Evolutionary conservation across 306 rosid species (phyloP), one percentile per base, ranked within the genome.

Genomic region (Malus orientalis): DNA sequence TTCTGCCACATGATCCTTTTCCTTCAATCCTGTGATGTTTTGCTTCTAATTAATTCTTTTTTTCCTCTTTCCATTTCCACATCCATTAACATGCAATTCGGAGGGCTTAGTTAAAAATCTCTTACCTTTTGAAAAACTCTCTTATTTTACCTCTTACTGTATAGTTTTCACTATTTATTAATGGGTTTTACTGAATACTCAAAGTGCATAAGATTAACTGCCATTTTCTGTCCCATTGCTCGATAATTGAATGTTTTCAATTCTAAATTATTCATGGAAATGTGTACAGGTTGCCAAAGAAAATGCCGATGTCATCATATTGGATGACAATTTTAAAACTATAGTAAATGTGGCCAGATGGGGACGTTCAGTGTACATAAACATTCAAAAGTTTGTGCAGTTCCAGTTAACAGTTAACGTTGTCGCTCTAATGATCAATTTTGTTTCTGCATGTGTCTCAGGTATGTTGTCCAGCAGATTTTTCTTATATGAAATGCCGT

Each of bases 301-400:
- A 84, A 90, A 82, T 77, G 97, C 99, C 11, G 99, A 89, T 84
- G 93, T 92, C 70, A 87, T 95, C 78, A 89, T 95, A 81, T 74
- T 95, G 90, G 97, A 95, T 58, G 99, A 95, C 76, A 88, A 95
- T 83, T 95, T 95, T 75, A 19, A 86, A 15, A 92, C 99, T 22
- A 92, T 95, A 75, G 87, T 95, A 66, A 92, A 87, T 64, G 99
- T 92, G 60, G 93, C 91, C 29, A 89, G 74, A 89, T 92, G 97
- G 99, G 99, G 99, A 79, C 97, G 99, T 10, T 84, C 99, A 18
- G 97, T 92, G 4, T 95, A 92, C 83, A 92, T 90, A 84, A 95
- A 95, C 86, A 92, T 95, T 57, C 97, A 95, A 77, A 95, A 95
- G 86, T 92, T 95, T 81, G 99, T 95, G 75, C 97, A 95, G 88